These are phyloP conservation scores for Backusella morwellensis DNA, from an alignment of 192 early-diverging fungal genomes.

Conservation along the genomic window DNA sequence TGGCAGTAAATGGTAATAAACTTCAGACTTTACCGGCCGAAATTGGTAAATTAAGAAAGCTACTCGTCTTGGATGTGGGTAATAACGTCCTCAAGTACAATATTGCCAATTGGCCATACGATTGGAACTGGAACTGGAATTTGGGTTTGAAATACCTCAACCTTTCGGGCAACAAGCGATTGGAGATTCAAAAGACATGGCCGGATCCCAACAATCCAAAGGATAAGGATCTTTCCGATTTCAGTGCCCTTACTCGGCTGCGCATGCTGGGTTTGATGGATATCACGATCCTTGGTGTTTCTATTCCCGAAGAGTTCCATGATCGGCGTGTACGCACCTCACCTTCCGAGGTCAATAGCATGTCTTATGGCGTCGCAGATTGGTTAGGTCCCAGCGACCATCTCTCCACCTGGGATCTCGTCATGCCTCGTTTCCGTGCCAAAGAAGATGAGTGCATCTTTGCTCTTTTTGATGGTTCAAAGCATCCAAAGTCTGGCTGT, in stretches of 20 bases:
- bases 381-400: constrained; percentile 66
- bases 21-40: constrained; percentile 87
- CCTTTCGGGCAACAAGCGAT: constrained; percentile 84
- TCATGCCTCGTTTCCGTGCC: constrained; percentile 78
- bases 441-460: constrained; percentile 89
- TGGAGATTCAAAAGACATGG: constrained; percentile 81
- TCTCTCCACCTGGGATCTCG: constrained; percentile 82
- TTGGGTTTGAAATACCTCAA: constrained; percentile 85
- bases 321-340: constrained; percentile 84
- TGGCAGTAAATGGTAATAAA: constrained; percentile 90
- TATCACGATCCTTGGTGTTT: constrained; percentile 78
- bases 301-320: constrained; percentile 79
- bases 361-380: constrained; percentile 89
- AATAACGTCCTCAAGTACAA: constrained; percentile 90
- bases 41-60: constrained; percentile 81
- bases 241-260: constrained; percentile 73
- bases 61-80: constrained; percentile 82
- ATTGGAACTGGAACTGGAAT: constrained; percentile 99
- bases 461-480: constrained; percentile 81
- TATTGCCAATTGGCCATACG: constrained; percentile 92
- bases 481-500: constrained; percentile 47
- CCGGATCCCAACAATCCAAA: constrained; percentile 37
- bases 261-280: constrained; percentile 87
- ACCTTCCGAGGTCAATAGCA: constrained; percentile 72
- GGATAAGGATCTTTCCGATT: constrained; percentile 65